These are phyloP conservation scores for Xanthoconium stramineum DNA, from an alignment of 768 basidiomycete species.

Conservation along the genomic window DNA sequence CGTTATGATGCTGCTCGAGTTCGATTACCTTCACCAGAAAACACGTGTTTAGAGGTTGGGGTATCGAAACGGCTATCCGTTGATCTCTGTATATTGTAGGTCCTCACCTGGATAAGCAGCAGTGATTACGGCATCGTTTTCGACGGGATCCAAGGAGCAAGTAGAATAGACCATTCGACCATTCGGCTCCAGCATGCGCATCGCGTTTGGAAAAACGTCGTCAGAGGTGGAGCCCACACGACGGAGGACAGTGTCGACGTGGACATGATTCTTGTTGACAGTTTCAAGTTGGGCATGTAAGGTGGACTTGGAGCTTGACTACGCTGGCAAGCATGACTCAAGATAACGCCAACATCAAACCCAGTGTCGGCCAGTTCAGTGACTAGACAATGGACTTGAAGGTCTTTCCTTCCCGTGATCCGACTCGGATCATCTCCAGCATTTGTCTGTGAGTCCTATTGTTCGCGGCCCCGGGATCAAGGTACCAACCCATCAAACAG, in stretches of 20 bases:
- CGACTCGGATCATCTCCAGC: not conserved
- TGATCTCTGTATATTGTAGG: too few species aligned
- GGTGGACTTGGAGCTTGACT: constrained; percentile 8
- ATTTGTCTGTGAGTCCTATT: not conserved
- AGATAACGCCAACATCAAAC: too few species aligned
- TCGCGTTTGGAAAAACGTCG: constrained; percentile 56
- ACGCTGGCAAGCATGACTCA: constrained; percentile 17
- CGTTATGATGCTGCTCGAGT: too few species aligned
- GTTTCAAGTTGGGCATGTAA: constrained; percentile 4
- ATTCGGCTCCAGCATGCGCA: constrained; percentile 77
- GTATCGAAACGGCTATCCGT: too few species aligned
- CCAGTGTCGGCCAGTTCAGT: too few species aligned
- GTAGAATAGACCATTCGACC: constrained; percentile 97
- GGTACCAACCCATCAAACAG: not conserved
- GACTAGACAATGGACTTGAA: too few species aligned
- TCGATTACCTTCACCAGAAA: too few species aligned
- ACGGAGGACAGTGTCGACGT: constrained; percentile 74
- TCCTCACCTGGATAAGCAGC: constrained; percentile 76
- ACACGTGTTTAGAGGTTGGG: too few species aligned
- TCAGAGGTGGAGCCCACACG: constrained; percentile 50
- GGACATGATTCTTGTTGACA: constrained; percentile 30
- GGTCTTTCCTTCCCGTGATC: too few species aligned
- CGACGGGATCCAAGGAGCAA: constrained; percentile 93
- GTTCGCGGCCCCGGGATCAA: constrained; percentile 2
- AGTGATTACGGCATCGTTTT: constrained; percentile 95